Evolutionary conservation across 192 early-diverging fungal genomes (phyloP), one percentile per base, ranked within the genome.

Genomic region (Physocladia obscura): DNA sequence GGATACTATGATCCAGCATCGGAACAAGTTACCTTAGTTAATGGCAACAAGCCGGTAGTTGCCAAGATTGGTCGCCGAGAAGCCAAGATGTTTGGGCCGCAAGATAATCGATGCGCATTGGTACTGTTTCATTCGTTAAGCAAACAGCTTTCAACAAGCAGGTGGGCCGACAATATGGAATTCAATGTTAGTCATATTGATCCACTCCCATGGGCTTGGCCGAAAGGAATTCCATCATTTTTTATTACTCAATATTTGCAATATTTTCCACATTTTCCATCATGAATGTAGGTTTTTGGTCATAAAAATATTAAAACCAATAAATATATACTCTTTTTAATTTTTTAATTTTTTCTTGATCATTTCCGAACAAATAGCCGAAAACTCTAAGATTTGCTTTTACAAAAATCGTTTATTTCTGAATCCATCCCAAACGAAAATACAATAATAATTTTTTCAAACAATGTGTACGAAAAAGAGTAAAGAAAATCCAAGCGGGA

Each of bases 171-270:
- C n/a, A n/a, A 8, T n/a, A 44, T 44, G 40, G 11, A 26, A 11
- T 52, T 65, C n/a, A 47, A 48, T 39, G 50, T 65, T 49, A 26
- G 48, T 13, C 49, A 49, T n/a, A 65, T 65, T 65, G 63, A 65
- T 35, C 63, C 63, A 36, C 34, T 65, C 4, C 63, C 63, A 15
- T 63, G 61, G 61, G 61, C 21, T 3, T 63, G 61, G 61, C 61
- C 61, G 37, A 13, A 27, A 63, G 22, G 24, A 2, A 63, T 63
- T 27, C 61, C 61, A 0, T n/a, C n/a, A 26, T 21, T 15, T 19
- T 63, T 63, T 30, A 44, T 63, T 44, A 21, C 37, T 48, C 44
- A 26, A 29, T 63, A 63, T 49, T 19, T 32, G 3, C 11, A 2
- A 19, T 49, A 15, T 49, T 63, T 63, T 49, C 61, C 61, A 11